A percentile compares a stretch with the other conserved stretches of the same genome.
Evolutionary conservation across 2,329 filamentous ascomycete species (phyloP).

Genomic region (Parastagonospora nodorum): DNA sequence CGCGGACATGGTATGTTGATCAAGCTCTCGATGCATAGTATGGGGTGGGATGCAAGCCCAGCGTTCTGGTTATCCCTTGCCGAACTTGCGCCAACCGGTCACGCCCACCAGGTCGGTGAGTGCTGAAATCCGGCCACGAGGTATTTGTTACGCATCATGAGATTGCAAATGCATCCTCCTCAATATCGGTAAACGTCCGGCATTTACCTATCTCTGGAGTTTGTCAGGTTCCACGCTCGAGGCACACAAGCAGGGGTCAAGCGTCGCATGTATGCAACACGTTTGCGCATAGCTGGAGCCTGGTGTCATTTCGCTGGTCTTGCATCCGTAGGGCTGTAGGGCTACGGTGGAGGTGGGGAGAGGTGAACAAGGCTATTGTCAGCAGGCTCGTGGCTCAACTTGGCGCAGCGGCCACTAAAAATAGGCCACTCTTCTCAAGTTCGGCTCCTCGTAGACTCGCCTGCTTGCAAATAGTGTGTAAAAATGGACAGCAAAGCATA

Average conservation of each 20-base stretch:
- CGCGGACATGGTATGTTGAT: slow-evolving; percentile 6
- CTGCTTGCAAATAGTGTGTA: slow-evolving; percentile 1
- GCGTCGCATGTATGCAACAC: slow-evolving; percentile 14
- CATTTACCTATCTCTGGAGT: slow-evolving; percentile 7
- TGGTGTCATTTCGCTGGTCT: slow-evolving; percentile 9
- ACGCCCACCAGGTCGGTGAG: slow-evolving; percentile 20
- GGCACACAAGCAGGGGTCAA: slow-evolving; percentile 20
- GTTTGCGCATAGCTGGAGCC: slow-evolving; percentile 3
- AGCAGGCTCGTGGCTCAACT: slow-evolving; percentile 20
- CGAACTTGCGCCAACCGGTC: slow-evolving; percentile 8
- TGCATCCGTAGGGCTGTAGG: slow-evolving; percentile 33
- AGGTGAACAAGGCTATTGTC: slow-evolving; percentile 14
- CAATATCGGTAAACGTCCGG: slow-evolving; percentile 15
- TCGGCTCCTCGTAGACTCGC: neutral
- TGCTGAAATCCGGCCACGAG: slow-evolving; percentile 5
- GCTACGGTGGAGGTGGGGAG: slow-evolving; percentile 12
- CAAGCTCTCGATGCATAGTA: neutral
- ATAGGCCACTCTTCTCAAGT: slow-evolving; percentile 23
- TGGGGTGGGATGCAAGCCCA: slow-evolving; percentile 6
- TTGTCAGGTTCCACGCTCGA: neutral
- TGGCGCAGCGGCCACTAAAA: slow-evolving; percentile 28
- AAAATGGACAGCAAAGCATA: slow-evolving; percentile 16
- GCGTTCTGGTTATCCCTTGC: slow-evolving; percentile 16
- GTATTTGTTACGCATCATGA: slow-evolving; percentile 10
- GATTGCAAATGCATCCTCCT: slow-evolving; percentile 6